Evolutionary conservation across 164 flowering plant genomes (phyloP).

Genomic region (Magnolia changhungtana): DNA sequence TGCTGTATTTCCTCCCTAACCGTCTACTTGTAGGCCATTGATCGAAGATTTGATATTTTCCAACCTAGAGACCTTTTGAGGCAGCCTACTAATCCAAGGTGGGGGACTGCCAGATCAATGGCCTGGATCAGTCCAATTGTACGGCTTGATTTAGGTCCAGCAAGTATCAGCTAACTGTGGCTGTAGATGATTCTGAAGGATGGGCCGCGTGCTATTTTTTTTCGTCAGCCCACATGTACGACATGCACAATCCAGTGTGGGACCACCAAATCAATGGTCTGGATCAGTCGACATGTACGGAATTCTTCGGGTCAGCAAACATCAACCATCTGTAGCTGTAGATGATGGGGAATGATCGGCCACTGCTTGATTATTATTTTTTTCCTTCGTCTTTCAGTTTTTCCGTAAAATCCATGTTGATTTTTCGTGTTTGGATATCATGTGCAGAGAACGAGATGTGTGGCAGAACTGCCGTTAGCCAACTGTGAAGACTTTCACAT

Average conservation of each 20-base stretch:
- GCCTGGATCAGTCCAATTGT: too few relatives aligned
- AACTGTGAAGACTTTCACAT: not conserved
- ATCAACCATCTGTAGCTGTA: not conserved
- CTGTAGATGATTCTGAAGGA: too few relatives aligned
- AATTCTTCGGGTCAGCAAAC: not conserved
- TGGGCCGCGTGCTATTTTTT: too few relatives aligned
- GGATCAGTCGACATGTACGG: not conserved
- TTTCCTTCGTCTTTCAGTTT: too few relatives aligned
- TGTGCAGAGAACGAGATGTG: not conserved
- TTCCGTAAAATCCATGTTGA: not conserved
- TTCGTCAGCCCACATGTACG: too few relatives aligned
- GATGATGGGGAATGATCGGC: not conserved
- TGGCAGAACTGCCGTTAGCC: not conserved
- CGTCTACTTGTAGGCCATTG: not conserved
- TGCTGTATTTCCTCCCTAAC: too few relatives aligned
- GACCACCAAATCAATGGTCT: not conserved
- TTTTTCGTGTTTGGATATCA: not conserved
- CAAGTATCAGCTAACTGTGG: too few relatives aligned
- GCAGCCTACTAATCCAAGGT: too few relatives aligned
- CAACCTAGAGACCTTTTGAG: too few relatives aligned
- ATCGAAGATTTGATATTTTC: not conserved
- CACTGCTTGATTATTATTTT: not conserved
- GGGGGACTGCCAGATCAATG: too few relatives aligned
- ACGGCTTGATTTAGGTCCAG: too few relatives aligned
- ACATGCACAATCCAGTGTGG: too few relatives aligned